phyloP scores from a whole-genome alignment of 768 basidiomycete species.

The Saitozyma sp. region DNA sequence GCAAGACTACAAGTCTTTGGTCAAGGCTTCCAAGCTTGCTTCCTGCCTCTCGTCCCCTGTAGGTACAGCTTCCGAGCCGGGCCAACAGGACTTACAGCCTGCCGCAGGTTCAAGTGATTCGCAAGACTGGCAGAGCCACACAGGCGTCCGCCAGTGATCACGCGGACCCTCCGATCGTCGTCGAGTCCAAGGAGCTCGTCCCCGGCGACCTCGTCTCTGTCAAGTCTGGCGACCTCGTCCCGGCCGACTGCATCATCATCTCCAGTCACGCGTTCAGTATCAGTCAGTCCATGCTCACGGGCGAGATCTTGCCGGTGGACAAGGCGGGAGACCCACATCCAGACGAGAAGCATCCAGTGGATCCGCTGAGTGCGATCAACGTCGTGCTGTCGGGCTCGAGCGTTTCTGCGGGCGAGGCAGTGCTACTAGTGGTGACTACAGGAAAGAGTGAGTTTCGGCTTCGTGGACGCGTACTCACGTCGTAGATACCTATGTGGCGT shows the following conservation, averaged over 20 bases:
- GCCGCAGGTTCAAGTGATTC: too few relatives aligned
- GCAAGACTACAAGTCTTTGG: neutral
- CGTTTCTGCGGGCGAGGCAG: neutral
- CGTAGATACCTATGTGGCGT: neutral
- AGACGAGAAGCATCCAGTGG: neutral
- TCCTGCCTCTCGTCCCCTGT: neutral
- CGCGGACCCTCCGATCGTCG: neutral
- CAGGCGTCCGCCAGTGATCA: neutral
- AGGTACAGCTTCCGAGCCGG: too few relatives aligned
- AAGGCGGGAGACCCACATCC: neutral
- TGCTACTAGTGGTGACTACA: neutral
- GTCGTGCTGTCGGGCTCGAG: neutral
- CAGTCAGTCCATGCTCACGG: neutral
- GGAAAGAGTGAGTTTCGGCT: neutral
- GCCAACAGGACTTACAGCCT: too few relatives aligned
- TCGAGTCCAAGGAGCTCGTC: neutral
- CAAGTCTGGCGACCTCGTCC: neutral
- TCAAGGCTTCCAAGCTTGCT: conserved; percentile 1
- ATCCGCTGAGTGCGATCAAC: neutral
- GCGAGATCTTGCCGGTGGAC: neutral
- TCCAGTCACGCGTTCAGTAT: neutral
- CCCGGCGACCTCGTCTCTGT: neutral
- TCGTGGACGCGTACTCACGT: neutral
- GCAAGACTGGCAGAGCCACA: too few relatives aligned
- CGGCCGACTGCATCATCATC: neutral